Conservation (phyloP, 2,329 filamentous ascomycete species). For the Trichoderma simmonsii region DNA sequence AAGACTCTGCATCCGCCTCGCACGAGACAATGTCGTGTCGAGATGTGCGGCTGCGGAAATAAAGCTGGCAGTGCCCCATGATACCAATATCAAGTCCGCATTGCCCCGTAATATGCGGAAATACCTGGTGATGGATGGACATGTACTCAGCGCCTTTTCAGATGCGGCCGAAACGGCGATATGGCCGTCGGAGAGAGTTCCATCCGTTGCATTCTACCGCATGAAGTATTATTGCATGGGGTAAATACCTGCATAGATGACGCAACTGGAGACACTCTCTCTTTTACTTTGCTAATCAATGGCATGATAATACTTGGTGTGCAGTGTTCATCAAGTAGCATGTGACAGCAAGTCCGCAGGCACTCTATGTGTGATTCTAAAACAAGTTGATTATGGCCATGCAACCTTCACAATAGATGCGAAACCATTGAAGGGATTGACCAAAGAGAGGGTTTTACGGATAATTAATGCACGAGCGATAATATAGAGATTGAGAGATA, state of each 20-base stretch:
- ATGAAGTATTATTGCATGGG: not conserved
- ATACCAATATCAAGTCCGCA: not conserved
- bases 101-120: not conserved
- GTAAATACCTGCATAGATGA: not conserved
- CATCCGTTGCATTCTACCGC: not conserved
- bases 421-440: not conserved
- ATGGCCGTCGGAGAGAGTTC: not conserved
- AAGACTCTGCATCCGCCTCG: not conserved
- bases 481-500: not conserved
- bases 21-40: not conserved
- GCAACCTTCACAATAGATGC: not conserved
- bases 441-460: rapidly evolving
- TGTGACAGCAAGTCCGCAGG: not conserved
- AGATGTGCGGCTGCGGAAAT: not conserved
- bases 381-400: not conserved
- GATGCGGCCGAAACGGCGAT: not conserved
- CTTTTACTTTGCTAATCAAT: not conserved
- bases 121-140: not conserved
- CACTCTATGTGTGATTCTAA: not conserved
- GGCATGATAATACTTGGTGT: not conserved
- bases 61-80: not conserved
- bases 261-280: not conserved
- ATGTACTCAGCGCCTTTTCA: not conserved
- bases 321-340: not conserved
- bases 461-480: not conserved